A percentile compares a stretch with the other conserved stretches of the same genome.
phyloP scores from a whole-genome alignment of 2,329 filamentous ascomycete species.

The Neocatenulostroma microsporum region DNA sequence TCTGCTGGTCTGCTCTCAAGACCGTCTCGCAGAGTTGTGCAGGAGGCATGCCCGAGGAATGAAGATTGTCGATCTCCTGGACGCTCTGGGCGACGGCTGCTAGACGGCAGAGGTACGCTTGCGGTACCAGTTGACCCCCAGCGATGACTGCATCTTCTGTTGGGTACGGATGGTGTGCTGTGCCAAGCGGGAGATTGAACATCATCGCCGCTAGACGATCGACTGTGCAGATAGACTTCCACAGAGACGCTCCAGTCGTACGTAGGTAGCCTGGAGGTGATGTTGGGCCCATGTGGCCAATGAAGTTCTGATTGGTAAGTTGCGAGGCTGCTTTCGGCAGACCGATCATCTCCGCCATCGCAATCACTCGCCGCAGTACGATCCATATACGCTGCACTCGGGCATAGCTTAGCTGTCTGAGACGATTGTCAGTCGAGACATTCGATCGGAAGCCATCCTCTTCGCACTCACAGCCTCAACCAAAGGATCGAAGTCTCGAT shows the following conservation, averaged over 20 bases:
- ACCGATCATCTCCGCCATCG: conserved; percentile 34
- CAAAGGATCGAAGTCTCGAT: conserved; percentile 29
- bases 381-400: too few species aligned
- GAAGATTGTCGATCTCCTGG: conserved; percentile 8
- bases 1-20: conserved; percentile 18
- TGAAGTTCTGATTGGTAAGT: conserved; percentile 9
- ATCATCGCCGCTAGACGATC: conserved; percentile 29
- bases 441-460: too few species aligned
- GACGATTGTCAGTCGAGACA: too few species aligned
- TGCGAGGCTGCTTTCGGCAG: conserved; percentile 20
- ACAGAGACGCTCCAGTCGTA: conserved; percentile 6
- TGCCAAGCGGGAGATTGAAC: conserved; percentile 31
- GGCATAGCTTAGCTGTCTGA: too few species aligned
- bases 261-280: not conserved
- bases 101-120: conserved; percentile 1
- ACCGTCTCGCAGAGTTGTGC: conserved; percentile 11
- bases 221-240: conserved; percentile 23
- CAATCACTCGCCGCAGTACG: conserved; percentile 30
- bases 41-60: conserved; percentile 2
- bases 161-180: conserved; percentile 6
- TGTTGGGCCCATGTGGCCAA: too few species aligned
- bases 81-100: conserved; percentile 11
- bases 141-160: not conserved
- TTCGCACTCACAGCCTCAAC: conserved; percentile 32
- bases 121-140: not conserved